Evolutionary conservation across 1,284 basidiomycete species (phyloP).

Genomic region (Malassezia obtusa): DNA sequence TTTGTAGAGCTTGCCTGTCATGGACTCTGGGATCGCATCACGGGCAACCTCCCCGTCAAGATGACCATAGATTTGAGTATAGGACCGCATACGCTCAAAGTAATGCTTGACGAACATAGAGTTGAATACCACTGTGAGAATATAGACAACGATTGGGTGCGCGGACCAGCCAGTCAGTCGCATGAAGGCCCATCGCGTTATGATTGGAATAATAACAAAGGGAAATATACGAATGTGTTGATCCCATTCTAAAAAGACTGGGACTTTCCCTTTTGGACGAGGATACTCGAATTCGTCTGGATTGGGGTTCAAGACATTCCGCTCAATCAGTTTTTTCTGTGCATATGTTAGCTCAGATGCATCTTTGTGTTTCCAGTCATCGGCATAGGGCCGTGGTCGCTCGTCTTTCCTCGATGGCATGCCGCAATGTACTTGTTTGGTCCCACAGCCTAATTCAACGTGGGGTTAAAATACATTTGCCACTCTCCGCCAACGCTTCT

Average conservation of each 20-base stretch:
- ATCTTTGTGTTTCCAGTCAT: neutral
- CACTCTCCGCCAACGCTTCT: no score
- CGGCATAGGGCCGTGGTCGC: neutral
- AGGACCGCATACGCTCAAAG: constrained; percentile 17
- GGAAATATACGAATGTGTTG: constrained; percentile 28
- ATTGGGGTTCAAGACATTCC: neutral
- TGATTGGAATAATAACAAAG: constrained; percentile 21
- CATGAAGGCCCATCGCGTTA: constrained; percentile 25
- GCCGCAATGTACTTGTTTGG: neutral
- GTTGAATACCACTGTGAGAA: constrained; percentile 23
- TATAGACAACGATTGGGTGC: constrained; percentile 23
- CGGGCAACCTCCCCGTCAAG: constrained; percentile 24
- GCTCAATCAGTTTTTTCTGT: neutral
- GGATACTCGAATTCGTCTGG: neutral
- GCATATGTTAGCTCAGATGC: neutral
- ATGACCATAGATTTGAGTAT: constrained; percentile 24
- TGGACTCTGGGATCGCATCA: constrained; percentile 29
- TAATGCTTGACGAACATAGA: constrained; percentile 19
- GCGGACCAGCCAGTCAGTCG: constrained; percentile 23
- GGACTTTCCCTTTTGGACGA: constrained; percentile 13
- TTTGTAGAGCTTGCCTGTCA: constrained; percentile 16
- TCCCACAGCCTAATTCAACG: neutral
- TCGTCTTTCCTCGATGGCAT: neutral
- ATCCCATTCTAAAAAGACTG: constrained; percentile 22
- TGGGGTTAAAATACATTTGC: no score